These are phyloP conservation scores for Candolleomyces efflorescens DNA, from an alignment of 768 basidiomycete species.

Conservation along the genomic window DNA sequence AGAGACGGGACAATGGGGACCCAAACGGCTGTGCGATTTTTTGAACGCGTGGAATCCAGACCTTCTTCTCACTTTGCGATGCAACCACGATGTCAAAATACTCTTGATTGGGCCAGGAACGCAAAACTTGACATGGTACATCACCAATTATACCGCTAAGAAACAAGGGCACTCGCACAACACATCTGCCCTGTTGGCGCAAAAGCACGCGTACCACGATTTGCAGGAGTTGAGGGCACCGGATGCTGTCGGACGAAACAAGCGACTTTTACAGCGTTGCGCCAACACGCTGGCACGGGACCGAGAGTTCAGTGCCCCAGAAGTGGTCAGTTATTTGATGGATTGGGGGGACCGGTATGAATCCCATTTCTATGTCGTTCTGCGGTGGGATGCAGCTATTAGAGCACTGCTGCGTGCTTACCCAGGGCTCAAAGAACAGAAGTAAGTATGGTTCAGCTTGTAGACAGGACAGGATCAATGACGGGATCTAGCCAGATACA, in stretches of 20 bases:
- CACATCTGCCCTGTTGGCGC: conserved; percentile 32
- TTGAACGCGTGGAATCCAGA: conserved; percentile 26
- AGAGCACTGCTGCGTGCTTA: background rate
- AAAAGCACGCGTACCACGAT: conserved; percentile 24
- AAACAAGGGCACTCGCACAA: conserved; percentile 32
- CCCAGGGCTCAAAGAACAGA: background rate
- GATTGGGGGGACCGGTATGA: conserved; percentile 34
- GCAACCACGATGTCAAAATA: conserved; percentile 39
- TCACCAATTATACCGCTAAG: conserved; percentile 36
- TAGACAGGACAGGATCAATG: too few species aligned
- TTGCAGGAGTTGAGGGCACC: conserved; percentile 4
- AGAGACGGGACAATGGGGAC: conserved; percentile 24
- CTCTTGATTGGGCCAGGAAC: conserved; percentile 31
- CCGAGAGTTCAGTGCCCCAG: conserved; percentile 35
- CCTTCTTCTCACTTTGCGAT: conserved; percentile 14
- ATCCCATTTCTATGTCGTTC: conserved; percentile 30
- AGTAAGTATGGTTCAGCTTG: too few species aligned
- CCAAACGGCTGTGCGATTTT: conserved; percentile 13
- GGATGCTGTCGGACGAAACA: conserved; percentile 18
- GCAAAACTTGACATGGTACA: conserved; percentile 31
- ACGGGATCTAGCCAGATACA: too few species aligned
- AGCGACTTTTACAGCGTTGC: conserved; percentile 27
- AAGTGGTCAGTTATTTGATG: conserved; percentile 36
- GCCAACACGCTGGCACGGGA: conserved; percentile 26
- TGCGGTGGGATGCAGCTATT: conserved; percentile 27